Conservation (phyloP, 495 filamentous ascomycete genomes). For the Hypoxylon subgilvum region DNA sequence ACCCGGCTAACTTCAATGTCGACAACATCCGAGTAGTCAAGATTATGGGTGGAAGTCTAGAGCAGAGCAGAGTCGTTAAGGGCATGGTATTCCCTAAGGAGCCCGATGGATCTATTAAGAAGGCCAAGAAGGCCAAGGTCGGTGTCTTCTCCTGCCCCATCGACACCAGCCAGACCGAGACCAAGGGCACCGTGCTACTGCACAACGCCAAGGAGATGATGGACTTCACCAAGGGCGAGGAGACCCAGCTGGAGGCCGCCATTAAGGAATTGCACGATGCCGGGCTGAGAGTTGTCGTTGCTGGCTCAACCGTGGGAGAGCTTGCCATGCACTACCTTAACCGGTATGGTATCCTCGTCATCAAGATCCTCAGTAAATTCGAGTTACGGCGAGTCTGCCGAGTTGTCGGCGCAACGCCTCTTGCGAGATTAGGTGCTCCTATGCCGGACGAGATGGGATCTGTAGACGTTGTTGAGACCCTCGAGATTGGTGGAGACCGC, state of each 20-base stretch:
- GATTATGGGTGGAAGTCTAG: conserved; percentile 96
- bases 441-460: conserved; percentile 99
- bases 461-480: conserved; percentile 93
- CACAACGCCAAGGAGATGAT: conserved; percentile 99
- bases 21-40: conserved; percentile 99
- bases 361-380: conserved; percentile 98
- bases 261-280: conserved; percentile 97
- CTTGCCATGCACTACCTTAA: conserved; percentile 97
- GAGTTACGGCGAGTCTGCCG: conserved; percentile 92
- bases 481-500: conserved; percentile 97
- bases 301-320: conserved; percentile 90
- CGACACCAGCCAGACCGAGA: conserved; percentile 95
- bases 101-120: conserved; percentile 88
- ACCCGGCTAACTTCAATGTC: conserved; percentile 98
- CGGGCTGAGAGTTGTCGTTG: conserved; percentile 88
- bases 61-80: conserved; percentile 91
- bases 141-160: conserved; percentile 96
- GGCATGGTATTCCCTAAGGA: conserved; percentile 98
- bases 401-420: conserved; percentile 93
- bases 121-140: conserved; percentile 90
- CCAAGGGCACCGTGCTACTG: conserved; percentile 98
- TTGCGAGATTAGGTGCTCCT: conserved; percentile 92
- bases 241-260: conserved; percentile 82
- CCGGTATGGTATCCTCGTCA: conserved; percentile 90
- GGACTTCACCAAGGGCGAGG: conserved; percentile 96